phyloP scores from a whole-genome alignment of 2,329 filamentous ascomycete genomes.

The Colletotrichum sp. region DNA sequence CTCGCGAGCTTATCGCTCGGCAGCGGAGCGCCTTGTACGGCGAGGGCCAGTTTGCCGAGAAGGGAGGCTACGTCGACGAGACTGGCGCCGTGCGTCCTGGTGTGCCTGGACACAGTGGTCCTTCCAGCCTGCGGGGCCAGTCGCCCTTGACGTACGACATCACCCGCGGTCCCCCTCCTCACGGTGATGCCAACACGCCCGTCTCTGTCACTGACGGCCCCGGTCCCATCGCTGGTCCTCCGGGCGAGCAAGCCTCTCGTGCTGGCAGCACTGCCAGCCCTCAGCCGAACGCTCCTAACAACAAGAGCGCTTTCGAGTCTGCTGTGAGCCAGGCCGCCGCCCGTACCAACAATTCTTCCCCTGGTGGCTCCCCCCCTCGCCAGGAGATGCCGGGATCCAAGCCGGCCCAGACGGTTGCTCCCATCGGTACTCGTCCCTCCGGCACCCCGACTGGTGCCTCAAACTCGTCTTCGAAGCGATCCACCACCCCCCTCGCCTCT shows the following conservation, averaged over 20 bases:
- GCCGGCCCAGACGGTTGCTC: constrained; percentile 74
- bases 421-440: constrained; percentile 88
- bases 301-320: constrained; percentile 65
- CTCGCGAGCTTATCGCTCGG: constrained; percentile 92
- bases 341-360: constrained; percentile 84
- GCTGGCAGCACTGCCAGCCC: constrained; percentile 88
- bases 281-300: constrained; percentile 66
- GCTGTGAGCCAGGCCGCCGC: constrained; percentile 73
- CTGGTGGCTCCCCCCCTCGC: constrained; percentile 79
- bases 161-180: constrained; percentile 41
- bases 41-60: constrained; percentile 73
- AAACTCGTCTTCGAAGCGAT: constrained; percentile 70
- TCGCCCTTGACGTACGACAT: constrained; percentile 80
- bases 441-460: constrained; percentile 53
- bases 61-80: constrained; percentile 72
- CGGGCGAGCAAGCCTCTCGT: constrained; percentile 65
- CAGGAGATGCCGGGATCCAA: constrained; percentile 62
- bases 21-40: constrained; percentile 95
- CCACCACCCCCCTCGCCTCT: constrained; percentile 91
- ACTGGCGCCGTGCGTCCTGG: constrained; percentile 66
- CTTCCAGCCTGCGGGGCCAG: constrained; percentile 71
- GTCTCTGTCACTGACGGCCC: constrained; percentile 41
- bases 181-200: constrained; percentile 56
- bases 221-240: constrained; percentile 52
- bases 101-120: constrained; percentile 69